These are phyloP conservation scores for Millerozyma acaciae DNA, from an alignment of 805 yeast genomes.

Conservation along the genomic window DNA sequence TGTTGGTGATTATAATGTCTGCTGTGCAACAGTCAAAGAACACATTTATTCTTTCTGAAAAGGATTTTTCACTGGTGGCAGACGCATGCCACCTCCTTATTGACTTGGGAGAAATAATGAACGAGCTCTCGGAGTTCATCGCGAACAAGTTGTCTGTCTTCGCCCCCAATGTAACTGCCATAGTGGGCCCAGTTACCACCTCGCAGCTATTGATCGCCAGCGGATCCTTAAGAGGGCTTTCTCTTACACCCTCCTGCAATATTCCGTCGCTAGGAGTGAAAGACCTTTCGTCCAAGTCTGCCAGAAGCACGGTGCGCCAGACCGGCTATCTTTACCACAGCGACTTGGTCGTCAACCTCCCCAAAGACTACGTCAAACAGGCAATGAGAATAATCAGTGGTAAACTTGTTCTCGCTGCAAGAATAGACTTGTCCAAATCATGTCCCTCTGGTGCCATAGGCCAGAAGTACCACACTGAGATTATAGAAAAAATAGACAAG, in stretches of 20 bases:
- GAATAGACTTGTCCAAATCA: conserved; percentile 60
- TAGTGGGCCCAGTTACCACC: conserved; percentile 70
- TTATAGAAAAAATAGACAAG: conserved; percentile 62
- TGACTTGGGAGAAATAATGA: conserved; percentile 41
- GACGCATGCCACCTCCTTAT: conserved; percentile 47
- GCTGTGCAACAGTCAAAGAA: conserved; percentile 47
- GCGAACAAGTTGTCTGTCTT: conserved; percentile 50
- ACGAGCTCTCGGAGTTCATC: conserved; percentile 48
- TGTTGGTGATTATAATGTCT: conserved; percentile 71
- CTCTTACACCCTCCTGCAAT: conserved; percentile 78
- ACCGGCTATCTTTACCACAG: conserved; percentile 67
- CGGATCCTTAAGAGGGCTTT: conserved; percentile 66
- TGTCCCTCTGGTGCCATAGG: conserved; percentile 54
- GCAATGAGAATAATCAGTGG: conserved; percentile 78
- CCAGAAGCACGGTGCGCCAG: conserved; percentile 45
- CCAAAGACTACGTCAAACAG: conserved; percentile 57
- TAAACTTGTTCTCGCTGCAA: conserved; percentile 75
- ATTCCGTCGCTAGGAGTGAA: conserved; percentile 69
- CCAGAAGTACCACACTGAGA: conserved; percentile 52
- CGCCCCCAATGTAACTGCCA: conserved; percentile 77
- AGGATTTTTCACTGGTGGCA: conserved; percentile 34
- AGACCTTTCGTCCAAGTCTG: conserved; percentile 30
- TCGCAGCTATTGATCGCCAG: conserved; percentile 65
- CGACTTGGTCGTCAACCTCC: conserved; percentile 55
- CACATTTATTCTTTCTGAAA: conserved; percentile 18